Evolutionary conservation across 106 monocot genomes (phyloP), one percentile per base, ranked within the genome.

Genomic region (Alisma plantagoaquatica): DNA sequence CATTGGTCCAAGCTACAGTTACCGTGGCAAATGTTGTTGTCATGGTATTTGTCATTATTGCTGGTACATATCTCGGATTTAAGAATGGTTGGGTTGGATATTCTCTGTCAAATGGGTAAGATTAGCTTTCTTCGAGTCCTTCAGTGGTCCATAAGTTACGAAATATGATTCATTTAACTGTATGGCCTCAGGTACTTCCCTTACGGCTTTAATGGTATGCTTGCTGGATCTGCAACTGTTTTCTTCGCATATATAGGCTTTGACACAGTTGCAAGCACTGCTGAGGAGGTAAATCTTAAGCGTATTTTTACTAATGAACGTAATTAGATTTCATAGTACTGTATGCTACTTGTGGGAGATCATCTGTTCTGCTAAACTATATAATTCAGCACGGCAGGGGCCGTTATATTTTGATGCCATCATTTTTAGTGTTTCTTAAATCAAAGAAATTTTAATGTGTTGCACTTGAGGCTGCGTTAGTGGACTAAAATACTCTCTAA

Each of bases 261-360:
- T 69, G 96, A 98, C 67, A 44, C 85, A 28, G 85, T 98, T 73
- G 96, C 96, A 42, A 85, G 96, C 53, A 82, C 96, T 20, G 96
- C 96, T 56, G 96, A 98, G 65, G 96, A 98, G 89, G 96, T 89
- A 68, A n/a, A n/a, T n/a, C n/a, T n/a, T n/a, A n/a, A n/a, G n/a
- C n/a, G n/a, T n/a, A n/a, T n/a, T n/a, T n/a, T n/a, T n/a, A n/a
- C n/a, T n/a, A n/a, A n/a, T n/a, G n/a, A n/a, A n/a, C n/a, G n/a
- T n/a, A n/a, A n/a, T n/a, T n/a, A n/a, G n/a, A n/a, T n/a, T n/a
- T n/a, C n/a, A n/a, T n/a, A n/a, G n/a, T n/a, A n/a, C n/a, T n/a
- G n/a, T n/a, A n/a, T n/a, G n/a, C n/a, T n/a, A n/a, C n/a, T n/a
- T n/a, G n/a, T n/a, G n/a, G n/a, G n/a, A n/a, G n/a, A n/a, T n/a